phyloP scores from a whole-genome alignment of 495 filamentous ascomycete genomes.

The Hypoxylon lenormandii region DNA sequence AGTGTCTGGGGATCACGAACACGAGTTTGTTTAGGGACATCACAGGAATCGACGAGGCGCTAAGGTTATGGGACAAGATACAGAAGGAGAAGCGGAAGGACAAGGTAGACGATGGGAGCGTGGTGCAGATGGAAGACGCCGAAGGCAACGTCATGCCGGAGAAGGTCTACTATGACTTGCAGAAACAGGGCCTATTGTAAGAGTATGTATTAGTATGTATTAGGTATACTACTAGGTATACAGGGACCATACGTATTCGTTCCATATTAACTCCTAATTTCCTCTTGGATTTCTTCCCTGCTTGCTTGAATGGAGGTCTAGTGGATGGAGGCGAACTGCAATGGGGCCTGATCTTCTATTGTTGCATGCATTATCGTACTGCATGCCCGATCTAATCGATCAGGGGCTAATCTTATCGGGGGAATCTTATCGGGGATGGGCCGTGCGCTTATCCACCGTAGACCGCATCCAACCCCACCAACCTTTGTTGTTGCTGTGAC shows the following conservation, averaged over 20 bases:
- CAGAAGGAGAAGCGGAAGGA: slow-evolving; percentile 85
- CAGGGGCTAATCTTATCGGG: no score
- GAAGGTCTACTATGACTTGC: slow-evolving; percentile 91
- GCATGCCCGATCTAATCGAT: no score
- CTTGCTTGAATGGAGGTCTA: no score
- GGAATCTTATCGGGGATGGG: background rate
- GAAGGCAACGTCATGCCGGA: slow-evolving; percentile 99
- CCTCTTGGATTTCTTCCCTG: no score
- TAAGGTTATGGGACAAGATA: slow-evolving; percentile 91
- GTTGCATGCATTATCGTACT: no score
- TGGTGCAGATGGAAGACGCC: slow-evolving; percentile 98
- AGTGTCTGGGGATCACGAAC: slow-evolving; percentile 92
- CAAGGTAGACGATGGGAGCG: slow-evolving; percentile 77
- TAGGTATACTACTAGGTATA: no score
- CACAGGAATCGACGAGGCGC: slow-evolving; percentile 86
- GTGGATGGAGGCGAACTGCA: no score
- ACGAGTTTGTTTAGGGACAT: slow-evolving; percentile 94
- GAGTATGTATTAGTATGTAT: slow-evolving; percentile 7
- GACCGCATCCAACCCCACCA: background rate
- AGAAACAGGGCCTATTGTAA: slow-evolving; percentile 77
- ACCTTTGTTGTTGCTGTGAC: slow-evolving; percentile 2
- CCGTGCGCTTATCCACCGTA: no score
- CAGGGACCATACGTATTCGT: background rate
- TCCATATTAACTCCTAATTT: no score
- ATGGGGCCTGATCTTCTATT: no score